These are phyloP conservation scores for Tubosaeta brunneosetosa DNA, from an alignment of 768 basidiomycete genomes.

Conservation along the genomic window DNA sequence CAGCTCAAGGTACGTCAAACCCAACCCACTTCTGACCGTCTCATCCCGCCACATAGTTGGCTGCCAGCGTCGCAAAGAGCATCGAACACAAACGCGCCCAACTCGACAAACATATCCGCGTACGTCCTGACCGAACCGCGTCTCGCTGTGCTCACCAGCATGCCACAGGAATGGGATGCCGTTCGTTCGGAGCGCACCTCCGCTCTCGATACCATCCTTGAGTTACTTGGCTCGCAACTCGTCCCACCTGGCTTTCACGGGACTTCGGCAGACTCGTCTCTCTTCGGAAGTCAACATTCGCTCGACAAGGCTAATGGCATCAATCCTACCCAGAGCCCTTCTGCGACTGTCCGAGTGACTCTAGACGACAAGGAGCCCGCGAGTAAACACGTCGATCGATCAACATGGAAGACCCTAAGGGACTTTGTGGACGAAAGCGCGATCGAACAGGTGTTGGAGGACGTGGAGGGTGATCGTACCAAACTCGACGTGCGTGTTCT, in stretches of 20 bases:
- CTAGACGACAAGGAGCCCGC: constrained; percentile 15
- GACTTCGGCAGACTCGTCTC: constrained; percentile 58
- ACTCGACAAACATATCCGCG: constrained; percentile 59
- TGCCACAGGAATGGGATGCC: constrained; percentile 63
- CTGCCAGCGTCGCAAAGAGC: constrained; percentile 64
- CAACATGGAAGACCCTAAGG: constrained; percentile 74
- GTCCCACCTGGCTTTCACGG: constrained; percentile 79
- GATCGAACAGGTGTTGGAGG: constrained; percentile 71
- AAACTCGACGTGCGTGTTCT: constrained; percentile 55
- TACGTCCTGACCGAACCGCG: constrained; percentile 25
- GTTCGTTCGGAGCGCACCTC: constrained; percentile 55
- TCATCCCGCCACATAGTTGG: constrained; percentile 48
- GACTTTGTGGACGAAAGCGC: constrained; percentile 84
- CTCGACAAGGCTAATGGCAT: constrained; percentile 38
- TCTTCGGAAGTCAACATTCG: constrained; percentile 75
- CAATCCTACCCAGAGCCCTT: constrained; percentile 33
- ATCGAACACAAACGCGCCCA: constrained; percentile 67
- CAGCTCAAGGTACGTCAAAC: constrained; percentile 59
- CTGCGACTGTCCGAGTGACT: constrained; percentile 29
- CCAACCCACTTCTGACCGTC: neutral
- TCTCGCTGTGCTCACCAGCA: neutral
- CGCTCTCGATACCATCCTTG: constrained; percentile 65
- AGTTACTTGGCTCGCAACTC: constrained; percentile 63
- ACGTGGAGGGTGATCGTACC: constrained; percentile 64
- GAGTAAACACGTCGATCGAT: constrained; percentile 38